Evolutionary conservation across 2,329 filamentous ascomycete species (phyloP).

Genomic region (Fusarium sp.): DNA sequence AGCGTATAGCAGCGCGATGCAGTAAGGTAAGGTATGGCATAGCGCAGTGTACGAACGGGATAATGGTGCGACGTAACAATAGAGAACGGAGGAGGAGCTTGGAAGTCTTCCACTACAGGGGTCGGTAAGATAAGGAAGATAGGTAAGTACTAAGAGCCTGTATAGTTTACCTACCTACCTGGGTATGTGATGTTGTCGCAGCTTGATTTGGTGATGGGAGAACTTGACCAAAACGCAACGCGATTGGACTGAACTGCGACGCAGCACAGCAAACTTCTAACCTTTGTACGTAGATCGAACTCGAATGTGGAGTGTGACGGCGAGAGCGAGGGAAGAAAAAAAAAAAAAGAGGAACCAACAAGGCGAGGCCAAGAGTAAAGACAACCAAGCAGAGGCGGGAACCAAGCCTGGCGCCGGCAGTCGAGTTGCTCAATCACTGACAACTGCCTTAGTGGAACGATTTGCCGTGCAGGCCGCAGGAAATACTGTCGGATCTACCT

Average conservation of each 20-base stretch:
- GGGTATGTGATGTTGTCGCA: neutral
- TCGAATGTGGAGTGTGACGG: conserved; percentile 17
- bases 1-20: neutral
- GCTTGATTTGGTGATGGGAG: neutral
- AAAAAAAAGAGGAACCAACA: conserved; percentile 5
- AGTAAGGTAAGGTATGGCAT: neutral
- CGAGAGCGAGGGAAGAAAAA: neutral
- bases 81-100: neutral
- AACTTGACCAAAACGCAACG: conserved; percentile 9
- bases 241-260: conserved; percentile 14
- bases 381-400: conserved; percentile 24
- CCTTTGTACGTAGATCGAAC: neutral
- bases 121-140: neutral
- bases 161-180: neutral
- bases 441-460: conserved; percentile 26
- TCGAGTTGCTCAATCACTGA: conserved; percentile 27
- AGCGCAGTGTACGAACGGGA: neutral
- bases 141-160: neutral
- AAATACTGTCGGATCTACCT: conserved; percentile 7
- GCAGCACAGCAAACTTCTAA: neutral
- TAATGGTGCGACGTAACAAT: conserved; percentile 32
- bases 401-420: conserved; percentile 38
- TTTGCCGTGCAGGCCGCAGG: conserved; percentile 26
- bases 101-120: neutral
- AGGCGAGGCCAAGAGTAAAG: conserved; percentile 24